Evolutionary conservation across 192 early-diverging fungal species (phyloP).

Genomic region (Cetraspora pellucida): DNA sequence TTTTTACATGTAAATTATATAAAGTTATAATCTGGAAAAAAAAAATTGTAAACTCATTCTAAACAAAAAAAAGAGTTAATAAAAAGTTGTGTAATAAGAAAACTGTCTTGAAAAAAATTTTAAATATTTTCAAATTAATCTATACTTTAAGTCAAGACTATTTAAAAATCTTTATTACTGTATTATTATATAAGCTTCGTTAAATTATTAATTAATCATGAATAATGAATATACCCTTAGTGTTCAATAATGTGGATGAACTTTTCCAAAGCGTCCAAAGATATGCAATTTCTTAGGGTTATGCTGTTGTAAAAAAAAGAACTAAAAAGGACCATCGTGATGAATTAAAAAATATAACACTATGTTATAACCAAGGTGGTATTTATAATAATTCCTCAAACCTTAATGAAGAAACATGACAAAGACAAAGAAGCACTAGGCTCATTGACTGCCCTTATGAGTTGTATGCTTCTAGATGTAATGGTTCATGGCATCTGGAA

Average conservation of each 20-base stretch:
- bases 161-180: no score
- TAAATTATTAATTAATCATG: no score
- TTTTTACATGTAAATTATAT: no score
- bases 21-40: no score
- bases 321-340: not conserved
- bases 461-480: not conserved
- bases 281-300: conserved; percentile 1
- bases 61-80: no score
- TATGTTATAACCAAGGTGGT: not conserved
- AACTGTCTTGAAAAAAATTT: no score
- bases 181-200: no score
- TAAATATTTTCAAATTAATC: no score
- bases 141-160: no score
- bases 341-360: conserved; percentile 14
- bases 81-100: no score
- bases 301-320: conserved; percentile 10
- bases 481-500: conserved; percentile 5
- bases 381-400: not conserved
- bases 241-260: not conserved
- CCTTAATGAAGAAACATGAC: not conserved
- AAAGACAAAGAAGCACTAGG: not conserved
- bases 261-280: not conserved
- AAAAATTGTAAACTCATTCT: no score
- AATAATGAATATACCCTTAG: no score
- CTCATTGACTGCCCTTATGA: not conserved